A percentile compares a stretch with the other conserved stretches of the same genome.
Conservation (phyloP, 345 rosid genomes). For the Populus euphratica region DNA sequence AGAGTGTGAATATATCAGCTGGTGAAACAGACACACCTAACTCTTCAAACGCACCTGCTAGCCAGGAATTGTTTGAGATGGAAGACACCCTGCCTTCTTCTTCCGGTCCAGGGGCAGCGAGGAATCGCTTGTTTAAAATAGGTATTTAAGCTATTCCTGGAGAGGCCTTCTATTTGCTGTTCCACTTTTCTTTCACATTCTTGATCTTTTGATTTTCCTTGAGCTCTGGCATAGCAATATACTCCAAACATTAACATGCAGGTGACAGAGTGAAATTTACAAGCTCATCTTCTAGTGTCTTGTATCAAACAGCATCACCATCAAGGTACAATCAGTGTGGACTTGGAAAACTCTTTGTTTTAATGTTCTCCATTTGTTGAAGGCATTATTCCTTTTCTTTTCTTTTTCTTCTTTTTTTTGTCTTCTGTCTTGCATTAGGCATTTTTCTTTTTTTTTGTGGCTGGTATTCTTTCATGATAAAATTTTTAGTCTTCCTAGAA, state of each 20-base stretch:
- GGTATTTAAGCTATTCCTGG: conserved; percentile 39
- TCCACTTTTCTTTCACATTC: background rate
- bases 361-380: background rate
- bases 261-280: conserved; percentile 75
- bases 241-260: conserved; percentile 27
- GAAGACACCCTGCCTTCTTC: conserved; percentile 52
- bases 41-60: conserved; percentile 45
- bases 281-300: conserved; percentile 42
- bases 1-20: conserved; percentile 38
- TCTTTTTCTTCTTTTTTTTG: background rate
- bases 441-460: background rate
- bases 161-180: background rate
- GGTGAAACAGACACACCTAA: conserved; percentile 57
- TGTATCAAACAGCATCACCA: conserved; percentile 44
- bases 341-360: background rate
- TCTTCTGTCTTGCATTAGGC: background rate
- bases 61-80: conserved; percentile 57
- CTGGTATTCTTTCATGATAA: background rate
- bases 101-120: conserved; percentile 46
- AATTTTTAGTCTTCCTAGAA: background rate
- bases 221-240: conserved; percentile 15
- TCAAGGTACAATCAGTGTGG: conserved; percentile 44
- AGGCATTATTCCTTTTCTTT: background rate
- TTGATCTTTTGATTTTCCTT: conserved; percentile 1
- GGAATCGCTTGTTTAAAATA: conserved; percentile 52